Evolutionary conservation across 2,329 filamentous ascomycete species (phyloP).

Genomic region (Cordyceps cicadae): DNA sequence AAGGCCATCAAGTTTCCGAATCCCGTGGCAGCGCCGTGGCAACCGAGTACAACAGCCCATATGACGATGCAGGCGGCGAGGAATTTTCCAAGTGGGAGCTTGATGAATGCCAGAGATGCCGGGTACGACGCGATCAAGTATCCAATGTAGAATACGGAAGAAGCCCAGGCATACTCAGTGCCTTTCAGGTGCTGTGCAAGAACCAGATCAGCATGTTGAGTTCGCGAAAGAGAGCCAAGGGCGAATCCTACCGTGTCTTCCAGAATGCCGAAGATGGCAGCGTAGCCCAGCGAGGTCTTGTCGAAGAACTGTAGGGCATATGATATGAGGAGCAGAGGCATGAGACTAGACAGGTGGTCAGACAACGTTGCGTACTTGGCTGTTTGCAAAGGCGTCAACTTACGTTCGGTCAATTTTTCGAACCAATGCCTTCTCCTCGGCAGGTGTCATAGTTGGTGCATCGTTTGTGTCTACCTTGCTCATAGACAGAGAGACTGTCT

Average conservation of each 20-base stretch:
- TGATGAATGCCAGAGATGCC: constrained; percentile 15
- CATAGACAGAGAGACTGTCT: background rate
- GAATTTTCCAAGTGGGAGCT: constrained; percentile 18
- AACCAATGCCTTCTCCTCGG: constrained; percentile 15
- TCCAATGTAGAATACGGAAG: constrained; percentile 41
- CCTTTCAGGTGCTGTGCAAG: constrained; percentile 11
- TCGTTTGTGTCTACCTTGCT: background rate
- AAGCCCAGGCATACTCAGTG: constrained; percentile 40
- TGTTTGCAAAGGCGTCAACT: background rate
- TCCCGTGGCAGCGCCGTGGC: constrained; percentile 29
- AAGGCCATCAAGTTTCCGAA: constrained; percentile 21
- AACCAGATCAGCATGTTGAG: background rate
- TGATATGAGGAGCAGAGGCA: constrained; percentile 11
- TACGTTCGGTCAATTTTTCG: constrained; percentile 14
- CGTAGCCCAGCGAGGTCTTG: constrained; percentile 7
- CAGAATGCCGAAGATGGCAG: constrained; percentile 9
- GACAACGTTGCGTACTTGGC: background rate
- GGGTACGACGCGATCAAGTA: constrained; percentile 28
- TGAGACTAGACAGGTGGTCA: background rate
- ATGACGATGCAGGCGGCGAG: constrained; percentile 16
- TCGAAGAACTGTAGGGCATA: constrained; percentile 11
- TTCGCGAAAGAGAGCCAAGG: background rate
- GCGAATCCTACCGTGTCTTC: constrained; percentile 3
- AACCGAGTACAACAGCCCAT: constrained; percentile 31
- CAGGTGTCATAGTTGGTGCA: constrained; percentile 8